Base-by-base conservation (phyloP, 225 moss, liverwort and hornwort species). In the Asterella californica region DNA sequence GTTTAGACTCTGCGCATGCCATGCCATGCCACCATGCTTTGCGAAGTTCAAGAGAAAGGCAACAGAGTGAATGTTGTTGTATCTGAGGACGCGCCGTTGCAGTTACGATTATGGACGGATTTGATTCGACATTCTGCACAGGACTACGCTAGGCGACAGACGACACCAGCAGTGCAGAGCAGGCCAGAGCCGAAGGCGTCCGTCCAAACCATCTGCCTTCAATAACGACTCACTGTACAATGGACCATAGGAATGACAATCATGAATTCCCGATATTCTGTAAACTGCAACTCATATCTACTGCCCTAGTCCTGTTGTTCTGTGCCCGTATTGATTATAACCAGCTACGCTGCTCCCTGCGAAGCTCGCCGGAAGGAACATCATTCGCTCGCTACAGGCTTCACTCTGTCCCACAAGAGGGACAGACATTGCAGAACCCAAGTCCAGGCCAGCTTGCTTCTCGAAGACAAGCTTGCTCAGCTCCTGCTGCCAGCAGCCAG, bases 51-150 rank as follows among this genome's bases (percentile, higher is more conserved):
- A 52, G 53, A 42, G 76, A 60, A 7, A 59, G 0, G 42, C 59
- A 57, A 75, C 75, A 32, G 19, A 11, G 36, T 59, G 59, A 42
- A 38, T 59, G 76, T 76, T 76, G 59, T 61, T 60, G 32, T 64
- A n/a, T 74, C 52, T 52, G 53, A 53, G 74, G 29, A 74, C 52
- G 57, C 57, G 71, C 76, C 76, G 17, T 57, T 76, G 76, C 76
- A 76, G 76, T 57, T 76, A 61, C 38, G 59, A 60, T 60, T 37
- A 37, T 33, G 33, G 59, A 42, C 3, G 42, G 57, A 76, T 61
- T 76, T 60, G 76, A 76, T 76, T 76, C 76, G 59, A 60, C 76
- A 42, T 76, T 76, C 60, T 60, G 76, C 55, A 59, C 42, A 76
- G 60, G 24, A 76, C 76, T 76, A 57, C 75, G 25, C 59, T 76